A percentile compares a stretch with the other conserved stretches of the same genome.
Evolutionary conservation across 495 filamentous ascomycete genomes (phyloP).

Genomic region (Viridothelium virens): DNA sequence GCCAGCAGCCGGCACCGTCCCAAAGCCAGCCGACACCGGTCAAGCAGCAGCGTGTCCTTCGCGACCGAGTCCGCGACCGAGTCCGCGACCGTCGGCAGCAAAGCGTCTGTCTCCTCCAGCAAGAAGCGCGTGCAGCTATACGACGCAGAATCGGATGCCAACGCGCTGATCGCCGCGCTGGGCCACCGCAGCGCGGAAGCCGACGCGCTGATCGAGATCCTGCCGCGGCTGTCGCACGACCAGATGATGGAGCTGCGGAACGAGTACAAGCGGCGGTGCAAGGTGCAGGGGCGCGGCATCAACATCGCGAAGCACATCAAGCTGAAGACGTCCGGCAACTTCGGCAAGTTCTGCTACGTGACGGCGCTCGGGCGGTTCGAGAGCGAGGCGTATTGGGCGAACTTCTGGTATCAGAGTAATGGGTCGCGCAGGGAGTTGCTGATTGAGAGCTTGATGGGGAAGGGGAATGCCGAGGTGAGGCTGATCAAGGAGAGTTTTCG

Average conservation of each 20-base stretch:
- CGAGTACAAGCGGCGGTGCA: slow-evolving; percentile 86
- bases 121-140: slow-evolving; percentile 57
- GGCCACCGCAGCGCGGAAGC: slow-evolving; percentile 56
- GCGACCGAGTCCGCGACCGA: not conserved
- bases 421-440: slow-evolving; percentile 52
- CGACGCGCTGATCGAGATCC: slow-evolving; percentile 67
- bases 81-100: not conserved
- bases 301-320: slow-evolving; percentile 97
- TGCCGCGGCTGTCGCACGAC: slow-evolving; percentile 75
- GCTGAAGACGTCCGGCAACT: slow-evolving; percentile 60
- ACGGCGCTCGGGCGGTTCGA: slow-evolving; percentile 89
- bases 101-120: not conserved
- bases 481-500: slow-evolving; percentile 87
- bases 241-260: slow-evolving; percentile 73
- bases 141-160: slow-evolving; percentile 71
- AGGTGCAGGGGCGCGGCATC: slow-evolving; percentile 58
- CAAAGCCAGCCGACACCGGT: slow-evolving; percentile 15
- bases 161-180: slow-evolving; percentile 65
- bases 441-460: slow-evolving; percentile 87
- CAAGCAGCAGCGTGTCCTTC: slow-evolving; percentile 6
- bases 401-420: slow-evolving; percentile 87
- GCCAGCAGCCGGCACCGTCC: slow-evolving; percentile 1
- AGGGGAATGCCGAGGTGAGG: slow-evolving; percentile 76
- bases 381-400: slow-evolving; percentile 94
- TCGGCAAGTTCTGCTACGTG: slow-evolving; percentile 85